These are phyloP conservation scores for Nepenthes gracilis DNA, from an alignment of 148 eudicot genomes.

Conservation along the genomic window DNA sequence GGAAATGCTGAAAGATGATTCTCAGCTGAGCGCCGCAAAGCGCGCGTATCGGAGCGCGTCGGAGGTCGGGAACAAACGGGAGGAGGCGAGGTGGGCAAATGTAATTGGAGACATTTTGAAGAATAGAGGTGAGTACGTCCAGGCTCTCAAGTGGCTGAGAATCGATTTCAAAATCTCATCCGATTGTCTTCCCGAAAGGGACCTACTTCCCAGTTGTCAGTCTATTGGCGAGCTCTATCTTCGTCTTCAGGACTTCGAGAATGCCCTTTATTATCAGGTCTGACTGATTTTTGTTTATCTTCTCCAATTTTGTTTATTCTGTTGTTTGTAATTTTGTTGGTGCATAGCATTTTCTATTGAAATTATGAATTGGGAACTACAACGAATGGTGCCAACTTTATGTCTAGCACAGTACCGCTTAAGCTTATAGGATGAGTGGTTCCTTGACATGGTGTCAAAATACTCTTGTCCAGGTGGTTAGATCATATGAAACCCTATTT, in stretches of 20 bases:
- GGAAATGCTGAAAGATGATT: conserved; percentile 32
- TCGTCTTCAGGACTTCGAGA: conserved; percentile 36
- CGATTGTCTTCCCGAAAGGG: conserved; percentile 46
- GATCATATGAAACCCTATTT: no score
- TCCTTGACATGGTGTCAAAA: no score
- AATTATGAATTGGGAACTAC: no score
- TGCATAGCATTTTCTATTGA: no score
- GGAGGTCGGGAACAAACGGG: conserved; percentile 53
- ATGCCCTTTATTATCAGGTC: conserved; percentile 82
- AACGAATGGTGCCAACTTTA: no score
- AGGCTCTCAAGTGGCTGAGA: conserved; percentile 69
- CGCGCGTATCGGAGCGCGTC: conserved; percentile 42
- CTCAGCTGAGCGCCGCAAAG: conserved; percentile 43
- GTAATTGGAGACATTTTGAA: conserved; percentile 69
- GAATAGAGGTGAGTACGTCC: conserved; percentile 71
- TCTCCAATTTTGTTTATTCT: no score
- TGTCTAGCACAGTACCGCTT: no score
- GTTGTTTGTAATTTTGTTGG: not conserved
- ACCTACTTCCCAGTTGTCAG: conserved; percentile 84
- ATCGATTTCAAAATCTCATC: conserved; percentile 59
- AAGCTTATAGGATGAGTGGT: no score
- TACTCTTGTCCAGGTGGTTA: no score
- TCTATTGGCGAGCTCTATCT: conserved; percentile 77
- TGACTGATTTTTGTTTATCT: not conserved
- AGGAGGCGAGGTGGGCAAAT: conserved; percentile 98